Evolutionary conservation across 495 filamentous ascomycete species (phyloP), one percentile per base, ranked within the genome.

Genomic region (Bathelium albidoporum): DNA sequence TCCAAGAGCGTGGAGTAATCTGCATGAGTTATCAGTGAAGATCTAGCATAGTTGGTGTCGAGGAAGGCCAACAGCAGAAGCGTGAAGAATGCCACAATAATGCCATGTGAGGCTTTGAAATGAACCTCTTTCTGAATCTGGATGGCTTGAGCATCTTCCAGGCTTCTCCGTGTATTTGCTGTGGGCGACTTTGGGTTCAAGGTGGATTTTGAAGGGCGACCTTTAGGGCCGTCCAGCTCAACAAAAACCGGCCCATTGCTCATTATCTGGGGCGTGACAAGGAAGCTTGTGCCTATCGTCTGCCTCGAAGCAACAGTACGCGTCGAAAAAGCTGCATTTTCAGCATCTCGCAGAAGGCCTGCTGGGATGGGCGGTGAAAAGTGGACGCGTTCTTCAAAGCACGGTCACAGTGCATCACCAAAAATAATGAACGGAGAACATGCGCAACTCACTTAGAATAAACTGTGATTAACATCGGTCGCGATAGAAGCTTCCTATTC

Each of bases 1-100:
- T 32, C 91, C 94, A 31, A 87, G 79, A 64, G 81, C 77, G 71
- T 97, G 93, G 26, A 97, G 77, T 66, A 84, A 75, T 59, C 85
- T 88, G 68, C n/a, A 49, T 32, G 12, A 49, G 32, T 10, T 31
- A 45, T 73, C 53, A 72, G 66, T 61, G 16, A 62, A 29, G 43
- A 32, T 29, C 10, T 24, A 18, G 62, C 29, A 26, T n/a, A 29
- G 41, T n/a, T 39, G 18, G 9, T n/a, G 5, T 32, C 20, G 2
- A 39, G 11, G 61, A 32, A 20, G 26, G 22, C 18, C 12, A 12
- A 75, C 76, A 82, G 70, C 59, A 85, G 74, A 67, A 74, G 77
- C 32, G 79, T 49, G 45, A 85, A 77, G 65, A 85, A 78, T 11
- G 69, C 73, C 10, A 84, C 69, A 16, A 82, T 62, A 22, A 83